Evolutionary conservation across 78 protist genomes (phyloP), one percentile per base, ranked within the genome.

Genomic region (Dictyostelium purpureum): DNA sequence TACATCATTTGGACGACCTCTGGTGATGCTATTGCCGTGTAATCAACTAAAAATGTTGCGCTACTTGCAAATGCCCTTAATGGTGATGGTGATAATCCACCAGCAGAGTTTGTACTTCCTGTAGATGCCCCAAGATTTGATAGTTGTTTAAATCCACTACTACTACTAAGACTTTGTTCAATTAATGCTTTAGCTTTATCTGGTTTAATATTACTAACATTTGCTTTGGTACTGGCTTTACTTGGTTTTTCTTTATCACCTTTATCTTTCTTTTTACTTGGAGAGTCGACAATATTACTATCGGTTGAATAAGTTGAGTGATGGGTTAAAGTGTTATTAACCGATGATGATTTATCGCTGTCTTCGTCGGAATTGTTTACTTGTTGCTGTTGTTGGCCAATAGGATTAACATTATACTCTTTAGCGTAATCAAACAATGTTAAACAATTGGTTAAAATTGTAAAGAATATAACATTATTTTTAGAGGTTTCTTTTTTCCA

Each of bases 401-500:
- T 38, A 38, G 24, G 49, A 33, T 31, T 21, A 11, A 14, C 43
- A 21, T n/a, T 37, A 42, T 35, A 35, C 6, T 56, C 73, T 24
- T 77, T 56, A 16, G 37, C 57, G 24, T 81, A 81, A 11, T 81
- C 89, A 70, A 81, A 81, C 31, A 61, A 37, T 47, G 40, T 18
- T 21, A 71, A 24, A 66, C 81, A 66, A 9, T 69, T 54, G 4
- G 71, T 37, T 10, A 88, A 83, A 11, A 88, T n/a, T 38, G 47
- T 63, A 35, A 88, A 88, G 74, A 88, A 88, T 24, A 77, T 45
- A 10, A 75, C 16, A 33, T 77, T 91, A 35, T 51, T 47, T 28
- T 40, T 73, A 28, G 59, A 49, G 0, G 80, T 42, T 31, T 91
- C 95, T n/a, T 77, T 66, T 43, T 85, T 82, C 95, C 95, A 91